Conservation (phyloP, 2,329 filamentous ascomycete genomes). For the Apiospora koreana region DNA sequence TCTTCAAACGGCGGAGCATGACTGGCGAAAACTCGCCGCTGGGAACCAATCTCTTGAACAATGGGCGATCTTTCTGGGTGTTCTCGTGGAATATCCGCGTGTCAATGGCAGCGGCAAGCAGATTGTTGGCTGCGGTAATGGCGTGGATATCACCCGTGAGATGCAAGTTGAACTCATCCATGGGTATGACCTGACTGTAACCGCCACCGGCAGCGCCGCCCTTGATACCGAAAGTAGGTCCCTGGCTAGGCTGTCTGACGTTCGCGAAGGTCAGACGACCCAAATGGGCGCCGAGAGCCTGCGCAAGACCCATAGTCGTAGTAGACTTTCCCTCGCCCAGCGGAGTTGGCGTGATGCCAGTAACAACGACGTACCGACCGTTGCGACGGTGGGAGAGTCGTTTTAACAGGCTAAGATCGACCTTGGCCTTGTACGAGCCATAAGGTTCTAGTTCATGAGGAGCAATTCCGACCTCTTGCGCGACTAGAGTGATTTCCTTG, state of each 20-base stretch:
- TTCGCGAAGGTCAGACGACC: constrained; percentile 92
- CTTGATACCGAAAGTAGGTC: constrained; percentile 98
- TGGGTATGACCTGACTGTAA: constrained; percentile 98
- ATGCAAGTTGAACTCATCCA: constrained; percentile 99
- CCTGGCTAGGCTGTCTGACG: constrained; percentile 94
- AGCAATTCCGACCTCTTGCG: constrained; percentile 83
- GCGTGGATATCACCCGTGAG: constrained; percentile 97
- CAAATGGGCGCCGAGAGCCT: constrained; percentile 87
- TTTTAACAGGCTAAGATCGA: constrained; percentile 79
- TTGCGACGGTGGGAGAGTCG: constrained; percentile 84
- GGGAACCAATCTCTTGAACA: constrained; percentile 87
- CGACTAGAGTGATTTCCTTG: constrained; percentile 86
- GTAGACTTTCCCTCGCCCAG: constrained; percentile 98
- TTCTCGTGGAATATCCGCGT: constrained; percentile 98
- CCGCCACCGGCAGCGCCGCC: constrained; percentile 95
- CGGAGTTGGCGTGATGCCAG: constrained; percentile 94
- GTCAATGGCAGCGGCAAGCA: constrained; percentile 93
- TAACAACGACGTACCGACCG: constrained; percentile 89
- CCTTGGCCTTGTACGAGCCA: constrained; percentile 93
- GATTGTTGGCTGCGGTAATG: constrained; percentile 94
- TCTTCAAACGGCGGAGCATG: constrained; percentile 92
- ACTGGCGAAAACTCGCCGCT: constrained; percentile 89
- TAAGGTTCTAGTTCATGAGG: constrained; percentile 92
- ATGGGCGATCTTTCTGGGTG: constrained; percentile 85
- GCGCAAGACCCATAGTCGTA: constrained; percentile 92